phyloP scores from a whole-genome alignment of 1,284 basidiomycete genomes.

The Melampsora abietis-canadensis region DNA sequence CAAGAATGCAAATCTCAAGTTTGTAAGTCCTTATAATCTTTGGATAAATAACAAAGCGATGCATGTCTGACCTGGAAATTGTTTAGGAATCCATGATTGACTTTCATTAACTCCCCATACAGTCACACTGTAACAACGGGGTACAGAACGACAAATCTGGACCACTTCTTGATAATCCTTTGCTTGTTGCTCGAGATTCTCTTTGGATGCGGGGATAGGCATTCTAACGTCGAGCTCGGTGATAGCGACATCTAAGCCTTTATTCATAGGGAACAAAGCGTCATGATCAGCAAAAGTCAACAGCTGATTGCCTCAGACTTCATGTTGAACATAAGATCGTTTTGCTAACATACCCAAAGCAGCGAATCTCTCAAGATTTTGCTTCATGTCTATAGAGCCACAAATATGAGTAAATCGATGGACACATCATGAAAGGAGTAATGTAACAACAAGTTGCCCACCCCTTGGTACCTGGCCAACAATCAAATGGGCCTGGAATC shows the following conservation, averaged over 20 bases:
- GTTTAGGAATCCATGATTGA: conserved; percentile 11
- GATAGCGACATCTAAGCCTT: conserved; percentile 8
- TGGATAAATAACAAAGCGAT: no score
- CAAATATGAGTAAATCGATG: neutral
- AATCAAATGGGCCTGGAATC: neutral
- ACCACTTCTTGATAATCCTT: neutral
- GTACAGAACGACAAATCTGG: neutral
- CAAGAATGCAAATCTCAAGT: no score
- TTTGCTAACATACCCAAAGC: neutral
- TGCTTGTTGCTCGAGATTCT: neutral
- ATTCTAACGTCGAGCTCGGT: conserved; percentile 7
- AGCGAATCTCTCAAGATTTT: neutral
- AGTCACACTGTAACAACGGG: neutral
- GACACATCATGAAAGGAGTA: no score
- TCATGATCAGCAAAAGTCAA: no score
- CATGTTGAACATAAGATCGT: no score
- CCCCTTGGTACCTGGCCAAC: neutral
- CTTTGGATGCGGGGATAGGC: neutral
- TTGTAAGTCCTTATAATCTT: no score
- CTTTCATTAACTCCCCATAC: neutral
- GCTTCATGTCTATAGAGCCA: neutral
- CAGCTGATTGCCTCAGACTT: no score
- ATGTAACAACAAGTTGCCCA: neutral
- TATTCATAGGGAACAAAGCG: no score
- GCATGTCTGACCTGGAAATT: neutral